These are phyloP conservation scores for Xylariaceae sp. DNA, from an alignment of 2,329 filamentous ascomycete species.

Conservation along the genomic window DNA sequence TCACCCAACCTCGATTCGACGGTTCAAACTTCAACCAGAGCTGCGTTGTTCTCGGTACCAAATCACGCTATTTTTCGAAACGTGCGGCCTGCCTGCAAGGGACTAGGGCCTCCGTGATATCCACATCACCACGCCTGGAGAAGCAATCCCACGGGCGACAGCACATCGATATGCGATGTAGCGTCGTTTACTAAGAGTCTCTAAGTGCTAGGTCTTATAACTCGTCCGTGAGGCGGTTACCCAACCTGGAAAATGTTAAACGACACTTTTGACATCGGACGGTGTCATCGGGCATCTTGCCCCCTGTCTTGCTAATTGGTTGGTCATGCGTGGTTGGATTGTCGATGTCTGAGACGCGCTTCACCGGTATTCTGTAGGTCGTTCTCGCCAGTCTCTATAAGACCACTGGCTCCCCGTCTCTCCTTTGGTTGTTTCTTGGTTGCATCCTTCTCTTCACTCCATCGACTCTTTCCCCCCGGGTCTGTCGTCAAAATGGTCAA, in stretches of 20 bases:
- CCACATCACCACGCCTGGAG: too few species aligned
- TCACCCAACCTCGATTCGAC: too few species aligned
- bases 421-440: not conserved
- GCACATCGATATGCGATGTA: not conserved
- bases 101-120: too few species aligned
- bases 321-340: not conserved
- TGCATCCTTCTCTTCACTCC: not conserved
- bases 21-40: too few species aligned
- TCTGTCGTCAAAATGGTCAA: not conserved
- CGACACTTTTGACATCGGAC: not conserved
- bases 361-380: not conserved
- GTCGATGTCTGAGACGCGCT: not conserved
- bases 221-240: not conserved
- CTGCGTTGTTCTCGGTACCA: too few species aligned
- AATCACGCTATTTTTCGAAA: too few species aligned
- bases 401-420: not conserved
- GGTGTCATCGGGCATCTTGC: not conserved
- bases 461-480: not conserved
- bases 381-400: not conserved
- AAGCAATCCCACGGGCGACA: not conserved
- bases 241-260: not conserved
- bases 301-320: not conserved
- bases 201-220: not conserved
- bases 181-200: not conserved
- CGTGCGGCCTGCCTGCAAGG: too few species aligned